Evolutionary conservation across 2,329 filamentous ascomycete species (phyloP), one percentile per base, ranked within the genome.

Genomic region (Colletotrichum euphorbiae): DNA sequence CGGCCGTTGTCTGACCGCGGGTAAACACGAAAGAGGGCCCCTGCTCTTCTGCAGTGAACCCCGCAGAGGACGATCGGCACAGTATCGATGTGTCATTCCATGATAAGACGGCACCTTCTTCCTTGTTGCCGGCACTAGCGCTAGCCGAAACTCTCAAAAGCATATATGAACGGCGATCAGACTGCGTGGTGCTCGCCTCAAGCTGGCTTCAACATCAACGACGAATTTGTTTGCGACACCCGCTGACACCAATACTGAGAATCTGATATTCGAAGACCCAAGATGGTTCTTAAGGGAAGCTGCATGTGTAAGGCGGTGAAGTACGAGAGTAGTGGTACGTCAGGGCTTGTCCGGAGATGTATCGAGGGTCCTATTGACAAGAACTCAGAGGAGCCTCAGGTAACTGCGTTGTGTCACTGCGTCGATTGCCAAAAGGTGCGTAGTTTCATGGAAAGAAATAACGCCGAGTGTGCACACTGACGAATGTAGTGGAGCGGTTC

Each of bases 361-460:
- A 17, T 3, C 12, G 19, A n/a, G 31, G 11, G n/a, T 8, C 3
- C 8, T 12, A 21, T n/a, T 31, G n/a, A n/a, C 5, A 11, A 9
- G 6, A 4, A 9, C 3, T 8, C 60, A 85, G 83, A 78, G 11
- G 80, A 84, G 42, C 74, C 80, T 4, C 77, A 75, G 15, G 62
- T 75, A 3, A 82, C 79, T 17, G 84, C 84, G 6, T 76, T 87
- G 38, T 87, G 85, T 75, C 84, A 87, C 72, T 86, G 84, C 74
- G 71, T 73, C 12, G 84, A 87, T 69, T 87, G 85, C 73, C 84
- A 87, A 70, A 87, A 88, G 81, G 83, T 82, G 72, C 21, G 45
- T n/a, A 24, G 21, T 38, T 1, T 4, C 28, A 13, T 6, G 21
- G 4, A 36, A 36, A 9, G 8, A 36, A 8, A 36, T 4, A 8